These are phyloP conservation scores for Citrullus colocynthis DNA, from an alignment of 306 rosid species.

Conservation along the genomic window DNA sequence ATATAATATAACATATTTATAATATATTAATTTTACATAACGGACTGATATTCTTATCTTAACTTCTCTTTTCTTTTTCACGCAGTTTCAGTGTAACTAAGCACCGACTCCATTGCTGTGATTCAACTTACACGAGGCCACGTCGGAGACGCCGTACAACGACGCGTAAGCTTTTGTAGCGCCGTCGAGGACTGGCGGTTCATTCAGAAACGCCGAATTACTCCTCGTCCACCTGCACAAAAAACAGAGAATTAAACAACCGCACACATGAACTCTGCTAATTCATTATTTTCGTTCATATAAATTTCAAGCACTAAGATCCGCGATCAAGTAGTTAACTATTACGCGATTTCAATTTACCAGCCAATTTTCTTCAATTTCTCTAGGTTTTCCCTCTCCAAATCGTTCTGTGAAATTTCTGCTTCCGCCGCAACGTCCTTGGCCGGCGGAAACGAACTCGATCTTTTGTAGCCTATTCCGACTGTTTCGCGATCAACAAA, in stretches of 20 bases:
- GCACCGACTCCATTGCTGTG: conserved; percentile 2
- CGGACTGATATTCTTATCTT: not conserved
- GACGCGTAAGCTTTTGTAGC: conserved; percentile 33
- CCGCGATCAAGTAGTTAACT: not conserved
- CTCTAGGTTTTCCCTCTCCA: conserved; percentile 23
- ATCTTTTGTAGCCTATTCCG: conserved; percentile 19
- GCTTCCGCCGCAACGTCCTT: not conserved
- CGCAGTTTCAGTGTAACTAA: not conserved
- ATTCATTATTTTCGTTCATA: not conserved
- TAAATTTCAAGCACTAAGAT: not conserved
- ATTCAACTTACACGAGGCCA: not conserved
- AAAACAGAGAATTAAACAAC: not conserved
- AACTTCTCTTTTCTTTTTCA: not conserved
- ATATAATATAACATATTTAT: not conserved
- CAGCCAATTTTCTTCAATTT: conserved; percentile 37
- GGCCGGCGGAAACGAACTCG: conserved; percentile 7
- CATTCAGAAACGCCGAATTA: conserved; percentile 82
- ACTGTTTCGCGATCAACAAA: conserved; percentile 10
- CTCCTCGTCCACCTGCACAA: conserved; percentile 76
- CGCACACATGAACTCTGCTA: not conserved
- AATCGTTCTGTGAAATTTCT: not conserved
- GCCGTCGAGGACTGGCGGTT: conserved; percentile 44
- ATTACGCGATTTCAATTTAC: conserved; percentile 12
- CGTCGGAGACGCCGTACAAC: conserved; percentile 38
- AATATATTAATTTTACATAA: not conserved